Evolutionary conservation across 2,329 filamentous ascomycete genomes (phyloP).

Genomic region (Cytospora schulzeri): DNA sequence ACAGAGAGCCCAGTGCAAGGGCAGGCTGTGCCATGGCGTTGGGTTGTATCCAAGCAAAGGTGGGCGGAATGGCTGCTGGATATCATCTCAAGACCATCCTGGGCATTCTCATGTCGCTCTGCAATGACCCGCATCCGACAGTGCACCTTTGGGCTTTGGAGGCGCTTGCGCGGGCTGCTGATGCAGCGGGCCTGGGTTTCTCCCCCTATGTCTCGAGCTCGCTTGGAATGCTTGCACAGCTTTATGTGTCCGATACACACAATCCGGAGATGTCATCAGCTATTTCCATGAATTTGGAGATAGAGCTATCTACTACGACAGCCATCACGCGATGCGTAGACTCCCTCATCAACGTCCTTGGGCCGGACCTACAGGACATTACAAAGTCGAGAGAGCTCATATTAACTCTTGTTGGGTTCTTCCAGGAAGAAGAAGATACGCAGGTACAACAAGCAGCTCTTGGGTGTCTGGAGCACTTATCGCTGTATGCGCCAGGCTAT

Average conservation of each 20-base stretch:
- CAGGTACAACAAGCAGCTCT: slow-evolving; percentile 76
- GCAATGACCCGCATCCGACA: slow-evolving; percentile 90
- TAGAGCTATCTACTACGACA: slow-evolving; percentile 79
- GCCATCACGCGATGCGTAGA: slow-evolving; percentile 88
- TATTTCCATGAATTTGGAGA: slow-evolving; percentile 86
- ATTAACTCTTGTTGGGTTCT: slow-evolving; percentile 80
- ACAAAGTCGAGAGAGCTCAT: slow-evolving; percentile 91
- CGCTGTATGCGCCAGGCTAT: slow-evolving; percentile 85
- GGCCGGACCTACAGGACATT: slow-evolving; percentile 91
- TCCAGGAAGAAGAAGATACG: slow-evolving; percentile 73
- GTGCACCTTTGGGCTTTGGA: slow-evolving; percentile 98
- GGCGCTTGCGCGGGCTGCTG: slow-evolving; percentile 80
- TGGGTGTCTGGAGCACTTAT: slow-evolving; percentile 85
- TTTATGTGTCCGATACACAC: slow-evolving; percentile 90
- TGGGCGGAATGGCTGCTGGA: slow-evolving; percentile 96
- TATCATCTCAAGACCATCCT: slow-evolving; percentile 96
- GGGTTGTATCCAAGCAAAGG: slow-evolving; percentile 90
- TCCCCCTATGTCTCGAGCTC: slow-evolving; percentile 87
- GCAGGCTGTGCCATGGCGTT: slow-evolving; percentile 93
- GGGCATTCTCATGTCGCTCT: slow-evolving; percentile 96
- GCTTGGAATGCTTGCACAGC: slow-evolving; percentile 88
- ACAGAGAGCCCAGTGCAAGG: slow-evolving; percentile 88
- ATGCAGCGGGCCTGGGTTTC: slow-evolving; percentile 90
- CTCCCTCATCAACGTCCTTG: slow-evolving; percentile 94
- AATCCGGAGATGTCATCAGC: slow-evolving; percentile 79